Evolutionary conservation across 164 flowering plant genomes (phyloP).

Genomic region (Magnolia changhungtana): DNA sequence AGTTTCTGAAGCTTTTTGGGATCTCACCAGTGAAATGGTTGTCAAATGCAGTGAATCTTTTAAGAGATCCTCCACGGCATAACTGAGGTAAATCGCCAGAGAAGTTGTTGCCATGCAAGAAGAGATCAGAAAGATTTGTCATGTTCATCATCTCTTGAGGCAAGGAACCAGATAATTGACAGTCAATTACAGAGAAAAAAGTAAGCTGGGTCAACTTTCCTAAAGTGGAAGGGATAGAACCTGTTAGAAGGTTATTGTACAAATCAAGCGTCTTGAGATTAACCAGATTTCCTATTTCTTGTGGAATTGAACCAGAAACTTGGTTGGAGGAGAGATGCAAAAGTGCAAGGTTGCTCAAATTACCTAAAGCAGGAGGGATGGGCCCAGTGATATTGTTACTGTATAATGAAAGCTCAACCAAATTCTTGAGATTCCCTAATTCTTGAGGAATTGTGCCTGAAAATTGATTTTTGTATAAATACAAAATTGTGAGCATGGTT

Average conservation of each 20-base stretch:
- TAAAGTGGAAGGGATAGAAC: conserved; percentile 20
- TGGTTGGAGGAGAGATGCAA: conserved; percentile 14
- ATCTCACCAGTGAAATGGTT: conserved; percentile 20
- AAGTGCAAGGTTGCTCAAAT: conserved; percentile 7
- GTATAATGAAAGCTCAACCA: neutral
- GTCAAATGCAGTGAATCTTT: conserved; percentile 14
- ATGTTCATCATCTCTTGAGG: conserved; percentile 25
- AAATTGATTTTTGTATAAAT: neutral
- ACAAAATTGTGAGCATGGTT: neutral
- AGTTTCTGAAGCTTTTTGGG: conserved; percentile 21
- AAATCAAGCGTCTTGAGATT: conserved; percentile 20
- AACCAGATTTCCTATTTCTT: conserved; percentile 20
- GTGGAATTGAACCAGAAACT: conserved; percentile 19
- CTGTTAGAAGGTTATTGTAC: conserved; percentile 26
- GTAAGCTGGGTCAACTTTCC: conserved; percentile 16
- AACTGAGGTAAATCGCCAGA: conserved; percentile 23
- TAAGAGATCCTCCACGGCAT: conserved; percentile 17
- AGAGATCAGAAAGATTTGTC: conserved; percentile 6
- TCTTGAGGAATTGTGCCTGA: neutral
- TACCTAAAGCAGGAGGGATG: conserved; percentile 20
- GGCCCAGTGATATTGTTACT: conserved; percentile 16
- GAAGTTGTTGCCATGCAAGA: conserved; percentile 20
- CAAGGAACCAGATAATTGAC: conserved; percentile 22
- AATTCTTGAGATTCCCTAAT: neutral
- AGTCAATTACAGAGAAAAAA: neutral